Base-by-base conservation (phyloP, 1,284 basidiomycete genomes). In the Sphaerobolus stellatus region DNA sequence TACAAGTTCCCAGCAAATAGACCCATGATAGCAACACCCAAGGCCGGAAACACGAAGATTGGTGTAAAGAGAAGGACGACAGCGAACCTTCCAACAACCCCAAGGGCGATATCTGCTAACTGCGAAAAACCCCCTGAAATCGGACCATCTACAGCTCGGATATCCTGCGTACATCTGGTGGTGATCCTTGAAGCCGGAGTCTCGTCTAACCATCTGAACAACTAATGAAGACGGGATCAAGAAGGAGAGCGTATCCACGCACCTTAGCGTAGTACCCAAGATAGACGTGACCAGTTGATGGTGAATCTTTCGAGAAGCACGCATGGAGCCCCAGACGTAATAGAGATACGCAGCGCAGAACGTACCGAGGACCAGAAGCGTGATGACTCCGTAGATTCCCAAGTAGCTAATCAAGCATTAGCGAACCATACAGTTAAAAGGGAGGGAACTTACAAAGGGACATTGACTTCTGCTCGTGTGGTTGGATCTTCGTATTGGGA, bases 141-240 rank as follows among this genome's bases (percentile, higher is more conserved):
- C 5, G 61, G 55, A 14, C 64, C 66, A 58, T 75, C 71, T 30
- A 73, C 67, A 52, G 69, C 74, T 67, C 69, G 66, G 5, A 83
- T 81, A 60, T 84, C 82, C 51, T 81, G 78, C 1, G 82, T 83
- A 64, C 83, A 83, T 34, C 83, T 73, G 44, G 79, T 70, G 56
- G 83, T 77, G 60, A 84, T 76, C 27, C 82, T 74, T n/a, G 81
- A 79, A 0, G 78, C 76, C 0, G 83, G 83, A 3, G 81, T 83
- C 20, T 69, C 74, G 61, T 85, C 82, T 7, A 84, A 66, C 75
- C 79, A 83, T 44, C 72, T 74, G 43, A 16, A 16, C n/a, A 13
- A 34, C 13, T 5, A 4, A 22, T 43, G 22, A 22, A 46, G 24
- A 48, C 16, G 28, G 30, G 5, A 38, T 5, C 18, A 16, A 46